Evolutionary conservation across 257 asterid genomes (phyloP).

Genomic region (Scutellaria galericulata): DNA sequence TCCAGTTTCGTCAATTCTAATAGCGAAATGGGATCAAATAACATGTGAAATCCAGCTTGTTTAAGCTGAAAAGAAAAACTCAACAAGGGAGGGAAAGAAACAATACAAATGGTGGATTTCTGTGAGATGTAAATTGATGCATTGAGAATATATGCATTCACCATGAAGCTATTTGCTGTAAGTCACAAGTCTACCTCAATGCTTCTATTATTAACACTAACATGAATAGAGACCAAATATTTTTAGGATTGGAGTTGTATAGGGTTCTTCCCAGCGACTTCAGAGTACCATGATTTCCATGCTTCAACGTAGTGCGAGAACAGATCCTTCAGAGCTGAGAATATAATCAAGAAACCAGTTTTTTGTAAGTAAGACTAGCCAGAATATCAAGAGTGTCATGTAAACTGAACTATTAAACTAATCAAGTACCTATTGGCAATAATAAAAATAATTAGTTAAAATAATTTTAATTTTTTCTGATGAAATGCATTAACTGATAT

Average conservation of each 20-base stretch:
- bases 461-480: background rate
- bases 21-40: conserved; percentile 26
- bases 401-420: background rate
- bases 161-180: conserved; percentile 39
- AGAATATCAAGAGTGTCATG: background rate
- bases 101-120: conserved; percentile 27
- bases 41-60: conserved; percentile 24
- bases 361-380: conserved; percentile 17
- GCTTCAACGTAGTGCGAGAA: conserved; percentile 92
- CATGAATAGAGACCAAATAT: background rate
- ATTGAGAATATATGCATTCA: conserved; percentile 49
- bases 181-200: conserved; percentile 25
- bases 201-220: conserved; percentile 26
- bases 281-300: conserved; percentile 93
- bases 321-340: conserved; percentile 84
- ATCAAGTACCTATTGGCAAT: conserved; percentile 10
- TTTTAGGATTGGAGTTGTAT: conserved; percentile 52
- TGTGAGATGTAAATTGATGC: conserved; percentile 37
- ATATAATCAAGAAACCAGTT: conserved; percentile 36
- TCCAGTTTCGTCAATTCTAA: conserved; percentile 29
- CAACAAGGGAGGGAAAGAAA: background rate
- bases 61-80: background rate
- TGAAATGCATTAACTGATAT: background rate
- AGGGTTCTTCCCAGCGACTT: conserved; percentile 81
- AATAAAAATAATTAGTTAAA: background rate